Base-by-base conservation (phyloP, 768 basidiomycete genomes). In the Hemileccinum rubropunctum region DNA sequence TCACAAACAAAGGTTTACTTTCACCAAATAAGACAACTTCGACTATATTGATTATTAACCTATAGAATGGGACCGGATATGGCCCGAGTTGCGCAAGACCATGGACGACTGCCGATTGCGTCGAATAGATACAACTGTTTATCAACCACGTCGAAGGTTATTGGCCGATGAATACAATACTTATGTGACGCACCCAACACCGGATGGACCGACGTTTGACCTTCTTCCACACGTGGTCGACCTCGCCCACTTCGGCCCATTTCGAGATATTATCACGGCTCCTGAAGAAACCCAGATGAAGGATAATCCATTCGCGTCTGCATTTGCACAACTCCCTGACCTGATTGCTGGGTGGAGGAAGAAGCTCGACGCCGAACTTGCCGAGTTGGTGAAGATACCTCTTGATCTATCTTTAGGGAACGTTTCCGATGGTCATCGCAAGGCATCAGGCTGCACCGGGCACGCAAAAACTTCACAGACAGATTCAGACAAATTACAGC, bases 41-140 rank as follows among this genome's bases (percentile, higher is more conserved):
- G 15, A 6, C 2, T 17, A 11, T 3, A 11, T 27, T 21, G 12
- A 51, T 21, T 14, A 2, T 37, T 6, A 15, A 11, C 10, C 9
- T 11, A 12, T 23, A 58, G 58, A 54, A 45, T 58, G 57, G 58
- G 27, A 54, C 8, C 37, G n/a, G 7, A 23, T 46, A n/a, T 48
- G 45, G 49, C 56, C 52, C 10, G 5, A 23, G 34, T 48, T 35
- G 34, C 1, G n/a, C 1, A 13, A 34, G 7, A 39, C 14, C 2
- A 51, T 58, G 58, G 17, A 45, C 14, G 1, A 10, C 8, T 39
- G 28, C 14, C 37, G 37, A 26, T 23, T 10, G 6, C 15, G 4
- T 6, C 40, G 49, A 34, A 32, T 44, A 2, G 4, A 50, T 17
- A 8, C 3, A 3, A 6, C 3, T 15, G 42, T 47, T 9, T 47